Evolutionary conservation across 2,329 filamentous ascomycete genomes (phyloP).

Genomic region (Colletotrichum euphorbiae): DNA sequence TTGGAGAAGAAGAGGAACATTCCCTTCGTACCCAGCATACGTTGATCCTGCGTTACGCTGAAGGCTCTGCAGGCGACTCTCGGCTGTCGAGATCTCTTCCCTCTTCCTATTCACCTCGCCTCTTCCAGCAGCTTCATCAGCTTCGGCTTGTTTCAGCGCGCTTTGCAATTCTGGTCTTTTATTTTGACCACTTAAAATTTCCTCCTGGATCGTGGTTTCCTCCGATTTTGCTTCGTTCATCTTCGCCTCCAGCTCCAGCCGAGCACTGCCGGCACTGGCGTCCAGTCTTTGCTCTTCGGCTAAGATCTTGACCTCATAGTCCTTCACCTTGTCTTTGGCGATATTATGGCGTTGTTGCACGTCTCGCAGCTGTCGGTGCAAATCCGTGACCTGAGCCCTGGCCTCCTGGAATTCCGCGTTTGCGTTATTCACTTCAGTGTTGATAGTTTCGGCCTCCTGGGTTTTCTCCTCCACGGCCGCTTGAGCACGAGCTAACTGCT

Average conservation of each 20-base stretch:
- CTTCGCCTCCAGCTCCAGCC: slow-evolving; percentile 57
- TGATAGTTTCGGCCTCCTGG: slow-evolving; percentile 12
- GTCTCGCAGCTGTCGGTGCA: slow-evolving; percentile 69
- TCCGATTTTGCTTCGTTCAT: slow-evolving; percentile 43
- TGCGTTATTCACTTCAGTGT: slow-evolving; percentile 14
- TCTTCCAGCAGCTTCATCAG: slow-evolving; percentile 3
- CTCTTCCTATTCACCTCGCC: slow-evolving; percentile 29
- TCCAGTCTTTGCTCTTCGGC: slow-evolving; percentile 72
- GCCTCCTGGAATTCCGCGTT: slow-evolving; percentile 60
- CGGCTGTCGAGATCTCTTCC: slow-evolving; percentile 41
- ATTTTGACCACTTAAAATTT: slow-evolving; percentile 7
- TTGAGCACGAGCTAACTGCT: slow-evolving; percentile 25
- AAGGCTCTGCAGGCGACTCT: slow-evolving; percentile 28
- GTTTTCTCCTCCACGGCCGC: slow-evolving; percentile 2
- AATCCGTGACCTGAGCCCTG: slow-evolving; percentile 66
- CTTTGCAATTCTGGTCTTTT: slow-evolving; percentile 11
- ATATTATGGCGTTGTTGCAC: slow-evolving; percentile 69
- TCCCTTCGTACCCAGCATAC: slow-evolving; percentile 72
- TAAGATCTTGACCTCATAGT: slow-evolving; percentile 60
- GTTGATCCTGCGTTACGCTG: slow-evolving; percentile 58
- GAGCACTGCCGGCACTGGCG: slow-evolving; percentile 76
- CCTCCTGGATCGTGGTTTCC: slow-evolving; percentile 37
- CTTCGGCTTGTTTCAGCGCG: slow-evolving; percentile 14
- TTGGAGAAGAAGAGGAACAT: slow-evolving; percentile 72
- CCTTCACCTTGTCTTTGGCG: slow-evolving; percentile 60